Evolutionary conservation across 2,329 filamentous ascomycete genomes (phyloP), one percentile per base, ranked within the genome.

Genomic region (Beauveria brongniartii): DNA sequence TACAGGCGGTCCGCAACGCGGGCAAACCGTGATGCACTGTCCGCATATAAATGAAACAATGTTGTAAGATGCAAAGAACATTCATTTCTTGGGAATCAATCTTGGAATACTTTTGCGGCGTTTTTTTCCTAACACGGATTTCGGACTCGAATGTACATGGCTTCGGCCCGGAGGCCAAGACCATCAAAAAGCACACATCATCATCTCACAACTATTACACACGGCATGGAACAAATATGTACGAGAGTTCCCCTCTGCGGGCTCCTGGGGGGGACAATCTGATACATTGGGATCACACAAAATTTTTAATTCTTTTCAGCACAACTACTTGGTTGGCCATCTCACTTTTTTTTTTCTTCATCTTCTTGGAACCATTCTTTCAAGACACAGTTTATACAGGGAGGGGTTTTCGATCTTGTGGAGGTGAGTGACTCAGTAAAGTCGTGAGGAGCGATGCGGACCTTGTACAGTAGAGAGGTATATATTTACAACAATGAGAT

Each of bases 1-100:
- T 78, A 67, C 68, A 69, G 59, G 67, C 72, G 3, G 73, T 78
- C 12, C 65, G 73, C 43, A 72, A 73, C 20, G 75, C 73, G 5
- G 76, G 76, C 43, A 77, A 76, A 64, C 65, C 66, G 16, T 74
- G 24, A 59, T 44, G 22, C 46, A n/a, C n/a, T 28, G 2, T 22
- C 20, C 9, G 10, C 22, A 26, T 26, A 28, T 58, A 22, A 12
- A 51, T 30, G 56, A 57, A 57, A 57, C 43, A 7, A 34, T 51
- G 43, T 48, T 34, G 41, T 37, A 59, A 44, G 44, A 51, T 37
- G 56, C 34, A 30, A 41, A 22, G 26, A 56, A 50, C 24, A 44
- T 59, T 44, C 47, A 59, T 28, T 20, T 58, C 28, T 50, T 50
- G 54, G 54, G 30, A 43, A 57, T 46, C 26, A 22, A 28, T 52